phyloP scores from a whole-genome alignment of 1,284 basidiomycete species.

The Sphagnurus paluster region DNA sequence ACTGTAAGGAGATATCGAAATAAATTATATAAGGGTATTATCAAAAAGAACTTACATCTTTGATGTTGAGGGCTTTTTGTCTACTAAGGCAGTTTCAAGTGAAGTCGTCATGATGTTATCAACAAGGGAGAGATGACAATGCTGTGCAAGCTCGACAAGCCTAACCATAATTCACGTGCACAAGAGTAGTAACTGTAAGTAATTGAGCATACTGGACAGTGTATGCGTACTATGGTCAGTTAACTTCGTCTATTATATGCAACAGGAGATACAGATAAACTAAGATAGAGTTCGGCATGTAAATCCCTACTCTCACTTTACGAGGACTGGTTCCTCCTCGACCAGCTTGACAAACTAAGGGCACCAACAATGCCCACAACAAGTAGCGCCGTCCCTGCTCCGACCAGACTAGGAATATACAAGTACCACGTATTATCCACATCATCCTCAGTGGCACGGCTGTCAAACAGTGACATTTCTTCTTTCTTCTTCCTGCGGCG shows the following conservation, averaged over 20 bases:
- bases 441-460: conserved; percentile 45
- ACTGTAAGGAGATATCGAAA: conserved; percentile 15
- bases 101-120: conserved; percentile 4
- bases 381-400: conserved; percentile 75
- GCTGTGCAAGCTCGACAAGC: no score
- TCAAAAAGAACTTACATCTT: conserved; percentile 9
- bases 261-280: conserved; percentile 6
- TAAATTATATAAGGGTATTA: background rate
- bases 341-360: conserved; percentile 70
- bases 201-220: no score
- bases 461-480: conserved; percentile 49
- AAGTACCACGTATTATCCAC: conserved; percentile 75
- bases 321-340: conserved; percentile 66
- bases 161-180: no score
- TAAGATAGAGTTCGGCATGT: conserved; percentile 11
- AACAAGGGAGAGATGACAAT: no score
- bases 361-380: conserved; percentile 76
- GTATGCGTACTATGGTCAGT: no score
- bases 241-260: no score
- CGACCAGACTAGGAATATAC: conserved; percentile 72
- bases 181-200: no score
- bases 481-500: conserved; percentile 52
- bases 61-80: background rate
- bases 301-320: conserved; percentile 13
- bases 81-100: background rate